Evolutionary conservation across 2,329 filamentous ascomycete species (phyloP), one percentile per base, ranked within the genome.

Genomic region (Neonectria magnoliae): DNA sequence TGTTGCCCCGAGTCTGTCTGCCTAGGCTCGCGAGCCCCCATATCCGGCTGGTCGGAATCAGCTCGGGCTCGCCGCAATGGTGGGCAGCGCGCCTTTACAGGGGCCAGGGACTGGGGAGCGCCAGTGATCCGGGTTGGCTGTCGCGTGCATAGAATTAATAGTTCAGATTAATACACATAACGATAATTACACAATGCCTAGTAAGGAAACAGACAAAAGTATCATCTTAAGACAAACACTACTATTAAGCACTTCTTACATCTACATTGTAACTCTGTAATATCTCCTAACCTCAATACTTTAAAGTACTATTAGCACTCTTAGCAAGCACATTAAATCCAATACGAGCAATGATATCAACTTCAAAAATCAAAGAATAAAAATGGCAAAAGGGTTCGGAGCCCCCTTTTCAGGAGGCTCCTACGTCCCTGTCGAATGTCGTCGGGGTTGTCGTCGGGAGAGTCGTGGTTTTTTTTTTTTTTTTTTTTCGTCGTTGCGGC

Each of bases 321-420:
- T 3, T 6, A 44, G 16, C 7, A 22, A 31, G 29, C 2, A 25
- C 25, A 25, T 25, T 25, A 25, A 25, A 5, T 25, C 25, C 5
- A 6, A 25, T 25, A 2, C 25, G 25, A 1, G 5, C 25, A 25
- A 25, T 16, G n/a, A 38, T n/a, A 38, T 42, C 29, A 20, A 16
- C n/a, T 25, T 25, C 4, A 25, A 25, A 25, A 25, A 25, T 25
- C 6, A 25, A 6, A 25, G 25, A 25, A 25, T 25, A 42, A 42
- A 51, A 62, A 18, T 60, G 41, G 27, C 71, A 76, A 76, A 76
- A 76, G 74, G 71, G 73, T 76, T 76, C 74, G 60, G 71, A 64
- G 65, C 66, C 57, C 45, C 57, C 64, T 59, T 38, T 38, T 38
- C 36, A 38, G 50, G 45, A 47, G 52, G 45, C 66, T 65, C 71